phyloP scores from a whole-genome alignment of 768 basidiomycete genomes.

The Boletus speciosus region DNA sequence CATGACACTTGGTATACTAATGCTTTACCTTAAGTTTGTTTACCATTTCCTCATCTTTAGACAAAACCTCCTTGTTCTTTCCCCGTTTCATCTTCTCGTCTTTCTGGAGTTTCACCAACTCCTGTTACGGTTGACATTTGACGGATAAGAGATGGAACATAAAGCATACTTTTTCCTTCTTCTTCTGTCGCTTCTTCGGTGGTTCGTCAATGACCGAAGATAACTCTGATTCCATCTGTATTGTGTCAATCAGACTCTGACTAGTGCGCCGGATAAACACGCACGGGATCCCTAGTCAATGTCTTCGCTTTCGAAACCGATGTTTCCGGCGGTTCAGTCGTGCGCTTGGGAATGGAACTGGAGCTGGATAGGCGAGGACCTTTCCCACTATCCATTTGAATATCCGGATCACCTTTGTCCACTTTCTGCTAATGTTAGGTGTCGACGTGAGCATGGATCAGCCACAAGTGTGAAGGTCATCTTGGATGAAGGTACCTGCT shows the following conservation, averaged over 20 bases:
- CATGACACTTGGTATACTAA: neutral
- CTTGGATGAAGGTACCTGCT: conserved; percentile 6
- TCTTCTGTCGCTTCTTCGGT: conserved; percentile 45
- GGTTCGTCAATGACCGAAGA: conserved; percentile 59
- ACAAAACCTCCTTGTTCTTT: conserved; percentile 33
- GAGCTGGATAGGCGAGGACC: conserved; percentile 13
- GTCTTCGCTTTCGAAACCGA: conserved; percentile 7
- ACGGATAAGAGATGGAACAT: neutral
- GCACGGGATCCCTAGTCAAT: conserved; percentile 16
- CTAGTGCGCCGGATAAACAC: neutral
- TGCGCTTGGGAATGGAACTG: neutral
- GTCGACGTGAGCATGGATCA: neutral
- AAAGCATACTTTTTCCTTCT: conserved; percentile 35
- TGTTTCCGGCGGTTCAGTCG: conserved; percentile 1
- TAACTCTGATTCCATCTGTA: conserved; percentile 43
- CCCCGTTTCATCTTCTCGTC: conserved; percentile 27
- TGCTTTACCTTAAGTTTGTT: conserved; percentile 64
- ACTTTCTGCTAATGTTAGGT: neutral
- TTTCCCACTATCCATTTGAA: conserved; percentile 4
- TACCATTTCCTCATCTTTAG: conserved; percentile 70
- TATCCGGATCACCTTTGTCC: conserved; percentile 7
- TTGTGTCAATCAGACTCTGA: conserved; percentile 22
- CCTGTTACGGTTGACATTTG: conserved; percentile 9
- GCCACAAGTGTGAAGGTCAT: neutral
- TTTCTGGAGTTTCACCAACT: conserved; percentile 21